A percentile compares a stretch with the other conserved stretches of the same genome.
Evolutionary conservation across 768 basidiomycete genomes (phyloP).

Genomic region (Dacryopinax spathularia): DNA sequence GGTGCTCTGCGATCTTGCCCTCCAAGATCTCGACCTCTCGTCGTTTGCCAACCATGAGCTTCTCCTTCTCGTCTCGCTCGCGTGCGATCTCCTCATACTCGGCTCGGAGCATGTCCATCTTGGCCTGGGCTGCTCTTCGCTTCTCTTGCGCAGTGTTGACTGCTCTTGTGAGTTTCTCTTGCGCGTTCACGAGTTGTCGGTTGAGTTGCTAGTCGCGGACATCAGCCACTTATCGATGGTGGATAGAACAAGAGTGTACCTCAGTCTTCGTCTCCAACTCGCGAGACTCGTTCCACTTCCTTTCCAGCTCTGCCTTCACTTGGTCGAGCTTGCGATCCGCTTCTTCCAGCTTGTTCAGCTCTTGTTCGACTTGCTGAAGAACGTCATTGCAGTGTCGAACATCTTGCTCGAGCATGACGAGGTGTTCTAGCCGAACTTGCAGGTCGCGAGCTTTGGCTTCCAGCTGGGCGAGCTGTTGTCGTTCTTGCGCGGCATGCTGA

Average conservation of each 20-base stretch:
- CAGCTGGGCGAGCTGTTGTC: constrained; percentile 44
- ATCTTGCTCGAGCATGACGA: constrained; percentile 70
- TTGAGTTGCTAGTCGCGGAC: constrained; percentile 46
- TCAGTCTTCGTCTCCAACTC: constrained; percentile 55
- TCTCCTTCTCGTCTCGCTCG: constrained; percentile 59
- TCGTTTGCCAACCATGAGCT: constrained; percentile 59
- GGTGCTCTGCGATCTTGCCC: constrained; percentile 59
- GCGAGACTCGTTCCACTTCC: constrained; percentile 59
- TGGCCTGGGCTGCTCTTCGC: constrained; percentile 52
- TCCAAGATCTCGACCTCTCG: constrained; percentile 40
- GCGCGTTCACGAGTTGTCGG: constrained; percentile 66
- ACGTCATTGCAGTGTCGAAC: constrained; percentile 58
- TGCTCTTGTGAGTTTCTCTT: constrained; percentile 66
- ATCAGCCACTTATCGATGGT: neutral
- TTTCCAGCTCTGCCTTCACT: constrained; percentile 51
- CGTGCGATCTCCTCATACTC: constrained; percentile 69
- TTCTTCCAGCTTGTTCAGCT: constrained; percentile 45
- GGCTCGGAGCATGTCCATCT: constrained; percentile 57
- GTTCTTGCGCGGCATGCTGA: constrained; percentile 51
- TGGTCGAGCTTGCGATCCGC: constrained; percentile 55
- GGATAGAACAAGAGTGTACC: constrained; percentile 27
- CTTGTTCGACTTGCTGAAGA: constrained; percentile 57
- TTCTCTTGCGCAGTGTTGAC: constrained; percentile 71
- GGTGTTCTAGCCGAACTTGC: constrained; percentile 53
- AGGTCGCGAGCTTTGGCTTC: constrained; percentile 68